A percentile compares a stretch with the other conserved stretches of the same genome.
Evolutionary conservation across 208 protist species (phyloP).

Genomic region (Angomonas deanei): DNA sequence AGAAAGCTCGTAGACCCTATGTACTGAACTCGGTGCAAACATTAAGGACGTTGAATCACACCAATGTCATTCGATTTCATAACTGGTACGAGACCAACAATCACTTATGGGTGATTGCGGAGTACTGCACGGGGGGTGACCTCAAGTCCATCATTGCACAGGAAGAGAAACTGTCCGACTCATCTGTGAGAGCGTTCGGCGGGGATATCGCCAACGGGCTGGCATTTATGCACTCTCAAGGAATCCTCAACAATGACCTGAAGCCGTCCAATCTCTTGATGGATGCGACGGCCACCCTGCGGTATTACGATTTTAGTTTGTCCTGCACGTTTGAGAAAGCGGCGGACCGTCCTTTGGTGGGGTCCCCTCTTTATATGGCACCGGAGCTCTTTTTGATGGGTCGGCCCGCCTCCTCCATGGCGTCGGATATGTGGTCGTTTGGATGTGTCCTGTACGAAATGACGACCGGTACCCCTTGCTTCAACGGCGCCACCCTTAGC

Average conservation of each 20-base stretch:
- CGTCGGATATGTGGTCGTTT: constrained; percentile 92
- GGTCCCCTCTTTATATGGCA: constrained; percentile 91
- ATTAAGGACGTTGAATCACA: constrained; percentile 68
- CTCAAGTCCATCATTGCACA: constrained; percentile 69
- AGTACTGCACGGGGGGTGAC: constrained; percentile 92
- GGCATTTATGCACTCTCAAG: constrained; percentile 87
- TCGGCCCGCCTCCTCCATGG: constrained; percentile 59
- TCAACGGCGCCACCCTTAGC: constrained; percentile 85
- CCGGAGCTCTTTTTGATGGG: constrained; percentile 88
- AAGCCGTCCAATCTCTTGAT: constrained; percentile 93
- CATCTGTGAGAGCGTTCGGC: constrained; percentile 71
- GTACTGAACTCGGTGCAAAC: constrained; percentile 86
- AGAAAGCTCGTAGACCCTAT: constrained; percentile 84
- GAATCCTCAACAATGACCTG: constrained; percentile 88
- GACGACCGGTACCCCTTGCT: constrained; percentile 88
- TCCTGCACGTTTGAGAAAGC: constrained; percentile 50
- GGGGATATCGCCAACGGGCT: constrained; percentile 84
- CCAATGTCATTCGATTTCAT: constrained; percentile 88
- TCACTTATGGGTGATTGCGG: constrained; percentile 95
- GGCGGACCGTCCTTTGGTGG: constrained; percentile 36
- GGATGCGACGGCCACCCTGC: constrained; percentile 84
- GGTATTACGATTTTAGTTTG: constrained; percentile 91
- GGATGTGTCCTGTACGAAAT: constrained; percentile 93
- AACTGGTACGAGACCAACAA: constrained; percentile 96
- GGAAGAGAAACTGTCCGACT: constrained; percentile 58